Evolutionary conservation across 192 early-diverging fungal species (phyloP), one percentile per base, ranked within the genome.

Genomic region (Helicostylum pulchrum): DNA sequence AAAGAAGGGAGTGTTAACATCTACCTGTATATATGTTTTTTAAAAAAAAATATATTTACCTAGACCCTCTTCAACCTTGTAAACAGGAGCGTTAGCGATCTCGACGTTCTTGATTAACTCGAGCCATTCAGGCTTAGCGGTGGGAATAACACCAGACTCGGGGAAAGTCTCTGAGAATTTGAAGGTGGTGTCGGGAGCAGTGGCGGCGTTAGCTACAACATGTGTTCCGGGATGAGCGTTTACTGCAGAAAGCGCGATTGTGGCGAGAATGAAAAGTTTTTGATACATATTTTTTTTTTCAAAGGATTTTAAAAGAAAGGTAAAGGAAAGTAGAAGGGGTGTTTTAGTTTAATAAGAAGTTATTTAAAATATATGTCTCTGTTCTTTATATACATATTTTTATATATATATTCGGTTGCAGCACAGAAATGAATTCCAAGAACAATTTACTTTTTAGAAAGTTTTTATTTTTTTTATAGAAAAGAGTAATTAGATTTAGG

Each of bases 51-150:
- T 26, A 26, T 55, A 31, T 44, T 56, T 69, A 61, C 54, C 36
- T 23, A 12, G 15, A 42, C 52, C 52, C 1, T 44, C 34, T 12
- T 45, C 46, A 30, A 36, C 53, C n/a, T 67, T 52, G 21, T 62
- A 52, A 14, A 73, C 71, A 51, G 71, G 71, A 53, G 71, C 71
- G n/a, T 36, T 17, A 48, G 66, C 43, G 17, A 73, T 73, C 26
- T 64, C 64, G 44, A 45, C 54, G 7, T 32, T 36, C 32, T 73
- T 67, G 30, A 73, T 57, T 42, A 64, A 67, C 32, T 46, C 65
- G n/a, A 73, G 61, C 71, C 71, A 73, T 59, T 73, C 71, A 52
- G 71, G 71, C 48, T 73, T 73, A 6, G 71, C 53, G 6, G 55
- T 53, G 15, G 71, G 71, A 2, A 59, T 58, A 39, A 54, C 46